Conservation (phyloP, 2,329 filamentous ascomycete genomes). For the Colletotrichum sojae region DNA sequence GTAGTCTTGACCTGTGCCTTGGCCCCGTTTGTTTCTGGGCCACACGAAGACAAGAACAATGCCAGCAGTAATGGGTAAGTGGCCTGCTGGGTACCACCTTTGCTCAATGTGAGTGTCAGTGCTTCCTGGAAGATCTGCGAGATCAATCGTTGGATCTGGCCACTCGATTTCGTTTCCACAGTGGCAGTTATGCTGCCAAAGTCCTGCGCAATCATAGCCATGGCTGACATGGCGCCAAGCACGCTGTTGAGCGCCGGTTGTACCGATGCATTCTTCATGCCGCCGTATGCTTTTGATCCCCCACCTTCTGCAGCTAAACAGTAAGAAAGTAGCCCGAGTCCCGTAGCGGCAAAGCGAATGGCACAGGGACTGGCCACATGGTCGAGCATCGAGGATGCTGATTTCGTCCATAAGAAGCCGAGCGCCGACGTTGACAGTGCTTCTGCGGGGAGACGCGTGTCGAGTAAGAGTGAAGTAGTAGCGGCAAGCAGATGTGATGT, state of each 20-base stretch:
- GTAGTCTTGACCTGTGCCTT: not conserved
- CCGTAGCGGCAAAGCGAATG: constrained; percentile 21
- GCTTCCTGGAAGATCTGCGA: constrained; percentile 33
- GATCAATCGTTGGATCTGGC: constrained; percentile 14
- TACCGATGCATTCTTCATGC: constrained; percentile 2
- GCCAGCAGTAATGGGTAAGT: constrained; percentile 31
- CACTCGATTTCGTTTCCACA: too few relatives aligned
- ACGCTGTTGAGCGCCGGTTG: constrained; percentile 46
- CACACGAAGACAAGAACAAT: constrained; percentile 15
- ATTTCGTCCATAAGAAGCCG: constrained; percentile 26
- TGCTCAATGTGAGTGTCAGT: constrained; percentile 2
- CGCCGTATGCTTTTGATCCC: not conserved
- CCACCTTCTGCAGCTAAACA: not conserved
- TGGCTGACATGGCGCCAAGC: constrained; percentile 48
- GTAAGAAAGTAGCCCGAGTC: constrained; percentile 17
- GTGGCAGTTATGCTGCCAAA: not conserved
- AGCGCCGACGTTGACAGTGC: constrained; percentile 17
- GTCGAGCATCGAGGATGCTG: constrained; percentile 23
- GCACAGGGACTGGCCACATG: constrained; percentile 15
- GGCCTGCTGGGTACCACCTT: constrained; percentile 9
- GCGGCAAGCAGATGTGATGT: constrained; percentile 13
- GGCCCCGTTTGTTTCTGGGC: not conserved
- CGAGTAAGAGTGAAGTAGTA: constrained; percentile 15
- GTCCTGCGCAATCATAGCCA: constrained; percentile 41
- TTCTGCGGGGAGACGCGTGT: not conserved